Percentiles rank a stretch among this genome's conserved stretches.
phyloP scores from a whole-genome alignment of 225 moss, liverwort and hornwort species.

The Pleurozium schreberi region DNA sequence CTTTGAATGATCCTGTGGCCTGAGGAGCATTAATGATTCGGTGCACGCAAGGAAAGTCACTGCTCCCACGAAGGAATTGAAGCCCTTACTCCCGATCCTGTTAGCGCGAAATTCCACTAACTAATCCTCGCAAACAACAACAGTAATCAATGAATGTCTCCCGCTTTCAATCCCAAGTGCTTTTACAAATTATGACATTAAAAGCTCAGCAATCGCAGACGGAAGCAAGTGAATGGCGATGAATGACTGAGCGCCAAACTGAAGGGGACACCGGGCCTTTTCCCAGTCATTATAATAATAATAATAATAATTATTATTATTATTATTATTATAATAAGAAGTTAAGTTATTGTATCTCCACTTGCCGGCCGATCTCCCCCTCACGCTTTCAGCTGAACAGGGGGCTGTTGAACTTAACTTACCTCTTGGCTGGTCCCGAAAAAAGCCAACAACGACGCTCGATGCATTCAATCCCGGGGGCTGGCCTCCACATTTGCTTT shows the following conservation, averaged over 20 bases:
- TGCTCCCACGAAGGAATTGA: background rate
- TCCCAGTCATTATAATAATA: too few species aligned
- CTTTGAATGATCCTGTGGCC: background rate
- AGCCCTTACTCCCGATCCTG: background rate
- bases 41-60: background rate
- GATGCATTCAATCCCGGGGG: background rate
- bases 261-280: background rate
- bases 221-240: too few species aligned
- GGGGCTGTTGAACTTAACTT: background rate
- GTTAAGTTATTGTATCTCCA: background rate
- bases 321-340: too few species aligned
- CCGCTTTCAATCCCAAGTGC: background rate
- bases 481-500: background rate
- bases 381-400: background rate
- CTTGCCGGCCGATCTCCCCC: background rate
- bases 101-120: background rate
- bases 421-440: background rate
- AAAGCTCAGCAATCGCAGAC: background rate
- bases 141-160: background rate
- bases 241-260: background rate
- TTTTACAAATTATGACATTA: background rate
- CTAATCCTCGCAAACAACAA: background rate
- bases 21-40: background rate
- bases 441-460: background rate
- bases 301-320: too few species aligned